These are phyloP conservation scores for Globisporangium camurandrum DNA, from an alignment of 352 stramenopile genomes.

Conservation along the genomic window DNA sequence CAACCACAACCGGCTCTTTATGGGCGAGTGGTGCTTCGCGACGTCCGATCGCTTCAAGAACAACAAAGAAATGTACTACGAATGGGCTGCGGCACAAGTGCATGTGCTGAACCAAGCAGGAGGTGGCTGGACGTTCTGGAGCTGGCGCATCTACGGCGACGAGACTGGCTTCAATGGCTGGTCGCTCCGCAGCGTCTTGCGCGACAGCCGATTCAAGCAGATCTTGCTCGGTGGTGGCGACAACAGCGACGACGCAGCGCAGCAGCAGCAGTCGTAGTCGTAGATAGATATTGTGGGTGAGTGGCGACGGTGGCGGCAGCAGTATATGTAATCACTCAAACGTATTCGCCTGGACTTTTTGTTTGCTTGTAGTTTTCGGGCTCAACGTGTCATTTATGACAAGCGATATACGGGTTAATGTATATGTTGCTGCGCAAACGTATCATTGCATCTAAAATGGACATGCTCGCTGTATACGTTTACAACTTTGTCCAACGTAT, in stretches of 20 bases:
- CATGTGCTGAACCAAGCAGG: constrained; percentile 40
- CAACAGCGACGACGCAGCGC: neutral
- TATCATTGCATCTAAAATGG: no score
- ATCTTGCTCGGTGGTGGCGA: constrained; percentile 5
- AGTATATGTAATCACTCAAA: no score
- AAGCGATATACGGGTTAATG: no score
- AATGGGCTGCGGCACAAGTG: constrained; percentile 39
- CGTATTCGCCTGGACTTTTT: no score
- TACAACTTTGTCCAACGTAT: no score
- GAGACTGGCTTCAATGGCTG: constrained; percentile 50
- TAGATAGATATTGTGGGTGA: no score
- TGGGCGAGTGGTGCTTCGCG: constrained; percentile 42
- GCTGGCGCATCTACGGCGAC: constrained; percentile 61
- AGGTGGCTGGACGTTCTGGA: constrained; percentile 74
- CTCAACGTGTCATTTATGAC: no score
- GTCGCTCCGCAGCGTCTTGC: constrained; percentile 53
- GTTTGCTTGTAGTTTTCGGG: no score
- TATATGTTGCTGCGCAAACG: no score
- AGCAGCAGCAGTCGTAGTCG: constrained; percentile 1
- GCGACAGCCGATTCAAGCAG: constrained; percentile 21
- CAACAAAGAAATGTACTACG: constrained; percentile 29
- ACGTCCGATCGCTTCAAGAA: constrained; percentile 41
- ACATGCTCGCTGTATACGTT: no score
- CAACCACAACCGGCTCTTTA: constrained; percentile 33
- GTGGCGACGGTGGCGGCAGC: no score